Conservation (phyloP, 768 basidiomycete species). For the Termitomyces sp. region DNA sequence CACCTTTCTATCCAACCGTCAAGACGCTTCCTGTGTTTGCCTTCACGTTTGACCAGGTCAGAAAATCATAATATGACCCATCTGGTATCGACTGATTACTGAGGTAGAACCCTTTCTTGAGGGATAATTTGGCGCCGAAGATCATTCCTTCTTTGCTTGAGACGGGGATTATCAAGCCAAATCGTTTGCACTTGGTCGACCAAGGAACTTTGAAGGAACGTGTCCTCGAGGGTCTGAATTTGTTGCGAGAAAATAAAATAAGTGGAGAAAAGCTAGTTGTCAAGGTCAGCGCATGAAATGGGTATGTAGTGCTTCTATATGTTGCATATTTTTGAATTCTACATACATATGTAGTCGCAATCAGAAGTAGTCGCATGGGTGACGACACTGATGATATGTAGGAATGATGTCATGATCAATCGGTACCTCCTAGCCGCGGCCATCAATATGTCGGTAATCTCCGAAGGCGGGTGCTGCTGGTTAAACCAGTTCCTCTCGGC, state of each 20-base stretch:
- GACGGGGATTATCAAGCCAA: slow-evolving; percentile 37
- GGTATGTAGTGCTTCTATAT: too few species aligned
- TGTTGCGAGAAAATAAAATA: too few species aligned
- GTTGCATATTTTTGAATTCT: too few species aligned
- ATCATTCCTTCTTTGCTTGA: slow-evolving; percentile 41
- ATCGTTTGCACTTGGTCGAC: slow-evolving; percentile 35
- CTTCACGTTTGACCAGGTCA: slow-evolving; percentile 37
- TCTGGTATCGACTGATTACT: neutral
- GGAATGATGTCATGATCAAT: too few species aligned
- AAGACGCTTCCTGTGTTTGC: slow-evolving; percentile 36
- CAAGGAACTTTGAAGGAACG: slow-evolving; percentile 40
- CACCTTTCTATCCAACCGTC: slow-evolving; percentile 33
- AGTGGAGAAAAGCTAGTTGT: too few species aligned
- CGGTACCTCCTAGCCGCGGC: too few species aligned
- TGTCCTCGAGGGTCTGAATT: slow-evolving; percentile 36
- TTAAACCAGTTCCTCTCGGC: neutral
- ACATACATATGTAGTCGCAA: too few species aligned
- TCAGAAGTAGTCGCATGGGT: too few species aligned
- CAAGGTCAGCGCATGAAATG: too few species aligned
- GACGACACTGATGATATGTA: too few species aligned
- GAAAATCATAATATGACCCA: slow-evolving; percentile 6
- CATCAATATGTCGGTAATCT: neutral
- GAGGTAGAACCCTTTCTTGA: slow-evolving; percentile 38
- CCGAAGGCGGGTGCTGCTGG: neutral
- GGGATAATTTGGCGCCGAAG: slow-evolving; percentile 40